Percentiles rank a stretch among this genome's conserved stretches.
phyloP scores from a whole-genome alignment of 176 grass and related monocot genomes.

The Rhynchospora breviuscula region DNA sequence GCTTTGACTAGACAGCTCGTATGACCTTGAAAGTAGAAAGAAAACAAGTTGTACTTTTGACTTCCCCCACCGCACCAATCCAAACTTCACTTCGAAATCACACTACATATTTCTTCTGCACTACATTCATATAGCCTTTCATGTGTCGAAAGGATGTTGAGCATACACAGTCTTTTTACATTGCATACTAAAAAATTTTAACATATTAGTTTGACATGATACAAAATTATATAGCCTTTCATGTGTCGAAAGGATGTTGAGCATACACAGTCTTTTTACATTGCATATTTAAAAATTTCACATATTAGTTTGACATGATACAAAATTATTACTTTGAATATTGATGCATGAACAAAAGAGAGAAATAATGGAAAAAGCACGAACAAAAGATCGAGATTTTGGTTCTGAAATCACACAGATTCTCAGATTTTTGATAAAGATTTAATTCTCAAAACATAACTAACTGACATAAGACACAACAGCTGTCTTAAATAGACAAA shows the following conservation, averaged over 20 bases:
- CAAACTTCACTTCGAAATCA: conserved; percentile 8
- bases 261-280: not conserved
- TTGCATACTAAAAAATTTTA: not conserved
- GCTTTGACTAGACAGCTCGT: not conserved
- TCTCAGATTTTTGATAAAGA: no score
- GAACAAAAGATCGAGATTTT: no score
- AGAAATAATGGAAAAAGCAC: no score
- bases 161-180: not conserved
- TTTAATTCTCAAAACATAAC: no score
- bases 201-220: not conserved
- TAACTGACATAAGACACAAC: no score
- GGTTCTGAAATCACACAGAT: no score
- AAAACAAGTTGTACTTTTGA: not conserved
- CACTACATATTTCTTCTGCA: not conserved
- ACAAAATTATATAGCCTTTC: not conserved
- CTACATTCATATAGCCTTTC: not conserved
- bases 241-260: not conserved
- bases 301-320: not conserved
- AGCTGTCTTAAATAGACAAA: no score
- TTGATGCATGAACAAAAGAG: no score
- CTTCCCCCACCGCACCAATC: not conserved
- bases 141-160: not conserved
- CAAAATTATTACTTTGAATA: no score
- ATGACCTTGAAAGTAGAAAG: not conserved
- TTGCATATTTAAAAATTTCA: not conserved